Evolutionary conservation across 2,329 filamentous ascomycete genomes (phyloP).

Genomic region (Colletotrichum melonis): DNA sequence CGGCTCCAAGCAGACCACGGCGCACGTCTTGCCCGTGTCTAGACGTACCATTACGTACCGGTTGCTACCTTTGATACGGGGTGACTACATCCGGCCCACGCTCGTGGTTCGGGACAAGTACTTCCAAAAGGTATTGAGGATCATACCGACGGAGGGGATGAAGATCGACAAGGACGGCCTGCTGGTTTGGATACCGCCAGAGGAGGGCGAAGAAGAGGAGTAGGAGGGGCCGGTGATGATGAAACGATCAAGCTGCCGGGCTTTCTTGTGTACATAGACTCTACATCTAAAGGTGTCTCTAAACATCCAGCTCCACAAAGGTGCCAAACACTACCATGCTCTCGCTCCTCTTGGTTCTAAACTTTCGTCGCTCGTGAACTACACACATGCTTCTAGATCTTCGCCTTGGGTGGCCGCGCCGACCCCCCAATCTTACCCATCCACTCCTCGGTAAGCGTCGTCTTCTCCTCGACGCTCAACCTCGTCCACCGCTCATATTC

Average conservation of each 20-base stretch:
- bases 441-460: slow-evolving; percentile 66
- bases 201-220: slow-evolving; percentile 44
- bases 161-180: slow-evolving; percentile 73
- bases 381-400: slow-evolving; percentile 19
- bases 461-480: slow-evolving; percentile 63
- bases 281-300: slow-evolving; percentile 21
- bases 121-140: slow-evolving; percentile 89
- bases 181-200: slow-evolving; percentile 70
- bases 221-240: slow-evolving; percentile 30
- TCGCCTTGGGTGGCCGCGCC: slow-evolving; percentile 35
- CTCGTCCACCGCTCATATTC: slow-evolving; percentile 67
- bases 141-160: slow-evolving; percentile 82
- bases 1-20: slow-evolving; percentile 81
- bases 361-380: not conserved
- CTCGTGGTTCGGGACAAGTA: slow-evolving; percentile 88
- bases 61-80: slow-evolving; percentile 74
- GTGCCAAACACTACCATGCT: not conserved
- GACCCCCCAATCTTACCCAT: slow-evolving; percentile 60
- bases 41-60: slow-evolving; percentile 79
- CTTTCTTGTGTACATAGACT: slow-evolving; percentile 24
- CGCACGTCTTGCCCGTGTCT: slow-evolving; percentile 87
- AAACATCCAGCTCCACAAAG: not conserved
- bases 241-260: not conserved
- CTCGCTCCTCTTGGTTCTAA: not conserved
- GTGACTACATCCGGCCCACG: slow-evolving; percentile 77